phyloP scores from a whole-genome alignment of 1,139 yeast genomes.

The Geotrichum siamense region DNA sequence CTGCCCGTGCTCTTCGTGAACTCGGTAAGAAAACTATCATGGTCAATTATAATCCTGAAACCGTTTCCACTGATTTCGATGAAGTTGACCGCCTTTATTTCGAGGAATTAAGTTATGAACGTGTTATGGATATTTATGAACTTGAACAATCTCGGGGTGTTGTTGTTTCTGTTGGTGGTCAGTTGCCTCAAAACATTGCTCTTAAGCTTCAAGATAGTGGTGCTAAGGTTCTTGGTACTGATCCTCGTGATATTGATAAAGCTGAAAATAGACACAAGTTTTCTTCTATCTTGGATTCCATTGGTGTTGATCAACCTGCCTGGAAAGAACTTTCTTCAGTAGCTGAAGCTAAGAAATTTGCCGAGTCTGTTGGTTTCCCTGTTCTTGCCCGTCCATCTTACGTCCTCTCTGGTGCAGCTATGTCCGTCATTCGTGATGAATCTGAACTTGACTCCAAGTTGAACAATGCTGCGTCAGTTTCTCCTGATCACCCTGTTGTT shows the following conservation, averaged over 20 bases:
- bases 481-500: constrained; percentile 97
- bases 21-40: constrained; percentile 85
- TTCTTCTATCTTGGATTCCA: constrained; percentile 93
- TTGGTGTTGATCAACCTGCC: constrained; percentile 98
- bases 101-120: constrained; percentile 90
- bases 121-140: constrained; percentile 93
- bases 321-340: constrained; percentile 97
- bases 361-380: constrained; percentile 86
- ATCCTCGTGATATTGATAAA: constrained; percentile 97
- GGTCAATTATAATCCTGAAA: constrained; percentile 98
- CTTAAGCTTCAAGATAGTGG: constrained; percentile 88
- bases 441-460: constrained; percentile 84
- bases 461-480: constrained; percentile 92
- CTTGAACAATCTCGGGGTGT: constrained; percentile 89
- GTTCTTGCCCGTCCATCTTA: constrained; percentile 97
- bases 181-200: constrained; percentile 95
- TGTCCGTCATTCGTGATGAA: constrained; percentile 90
- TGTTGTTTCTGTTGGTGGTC: constrained; percentile 98
- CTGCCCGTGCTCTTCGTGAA: constrained; percentile 89
- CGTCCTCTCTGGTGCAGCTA: constrained; percentile 97
- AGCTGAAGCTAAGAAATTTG: constrained; percentile 89
- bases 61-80: constrained; percentile 96
- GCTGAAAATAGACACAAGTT: constrained; percentile 98
- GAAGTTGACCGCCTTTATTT: constrained; percentile 97
- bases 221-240: constrained; percentile 91